Percentiles rank a stretch among this genome's conserved stretches.
Evolutionary conservation across 1,284 basidiomycete species (phyloP).

Genomic region (Amylostereum areolatum): DNA sequence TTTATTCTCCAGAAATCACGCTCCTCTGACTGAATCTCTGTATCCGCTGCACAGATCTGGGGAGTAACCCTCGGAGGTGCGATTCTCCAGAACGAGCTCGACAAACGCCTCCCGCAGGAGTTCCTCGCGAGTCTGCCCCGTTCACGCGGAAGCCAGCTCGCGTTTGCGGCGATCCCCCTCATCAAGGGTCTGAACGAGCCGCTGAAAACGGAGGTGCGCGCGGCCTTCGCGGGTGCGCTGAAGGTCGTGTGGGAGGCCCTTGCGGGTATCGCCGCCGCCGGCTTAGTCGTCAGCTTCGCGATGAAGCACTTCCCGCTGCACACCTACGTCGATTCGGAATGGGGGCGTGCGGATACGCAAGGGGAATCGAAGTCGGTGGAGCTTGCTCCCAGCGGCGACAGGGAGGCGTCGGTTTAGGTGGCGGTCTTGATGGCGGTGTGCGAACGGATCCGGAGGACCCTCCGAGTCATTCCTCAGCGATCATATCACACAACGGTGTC

Average conservation of each 20-base stretch:
- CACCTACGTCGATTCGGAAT: slow-evolving; percentile 13
- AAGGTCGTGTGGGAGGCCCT: slow-evolving; percentile 12
- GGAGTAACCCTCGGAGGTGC: slow-evolving; percentile 22
- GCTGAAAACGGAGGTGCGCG: slow-evolving; percentile 11
- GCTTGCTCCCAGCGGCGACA: too few relatives aligned
- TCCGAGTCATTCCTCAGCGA: too few relatives aligned
- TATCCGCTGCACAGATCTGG: slow-evolving; percentile 19
- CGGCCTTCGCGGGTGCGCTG: slow-evolving; percentile 12
- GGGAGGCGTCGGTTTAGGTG: too few relatives aligned
- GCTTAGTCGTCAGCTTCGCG: slow-evolving; percentile 5
- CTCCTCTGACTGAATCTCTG: too few relatives aligned
- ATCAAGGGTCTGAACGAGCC: slow-evolving; percentile 16
- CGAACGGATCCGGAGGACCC: too few relatives aligned
- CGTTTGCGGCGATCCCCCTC: slow-evolving; percentile 19
- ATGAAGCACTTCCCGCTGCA: slow-evolving; percentile 9
- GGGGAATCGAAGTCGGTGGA: neutral
- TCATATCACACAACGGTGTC: too few relatives aligned
- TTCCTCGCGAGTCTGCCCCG: slow-evolving; percentile 14
- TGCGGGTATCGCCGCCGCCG: slow-evolving; percentile 4
- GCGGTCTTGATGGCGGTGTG: too few relatives aligned
- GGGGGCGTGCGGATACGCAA: neutral
- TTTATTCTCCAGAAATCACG: too few relatives aligned
- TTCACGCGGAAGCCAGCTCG: slow-evolving; percentile 15
- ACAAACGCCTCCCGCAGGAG: slow-evolving; percentile 10
- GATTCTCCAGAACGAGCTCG: slow-evolving; percentile 21